Conservation (phyloP, 768 basidiomycete genomes). For the Lactifluus pinguis region DNA sequence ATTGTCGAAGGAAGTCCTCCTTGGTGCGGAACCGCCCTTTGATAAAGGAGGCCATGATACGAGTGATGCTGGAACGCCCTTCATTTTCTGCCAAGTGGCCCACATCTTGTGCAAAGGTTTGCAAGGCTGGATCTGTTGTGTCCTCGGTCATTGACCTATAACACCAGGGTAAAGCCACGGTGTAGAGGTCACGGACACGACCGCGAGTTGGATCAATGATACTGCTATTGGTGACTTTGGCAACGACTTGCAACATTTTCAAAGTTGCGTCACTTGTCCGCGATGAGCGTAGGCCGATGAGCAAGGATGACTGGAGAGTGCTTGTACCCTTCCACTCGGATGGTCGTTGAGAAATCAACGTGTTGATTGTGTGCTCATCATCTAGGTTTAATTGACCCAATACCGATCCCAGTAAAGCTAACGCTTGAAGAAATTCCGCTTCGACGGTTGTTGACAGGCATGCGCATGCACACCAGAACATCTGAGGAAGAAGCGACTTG, state of each 20-base stretch:
- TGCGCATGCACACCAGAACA: conserved; percentile 82
- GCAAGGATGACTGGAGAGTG: conserved; percentile 58
- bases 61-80: conserved; percentile 67
- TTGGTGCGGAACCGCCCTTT: conserved; percentile 82
- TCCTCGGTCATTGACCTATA: conserved; percentile 69
- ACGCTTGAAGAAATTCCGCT: conserved; percentile 60
- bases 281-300: conserved; percentile 76
- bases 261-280: conserved; percentile 59
- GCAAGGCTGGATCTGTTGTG: conserved; percentile 46
- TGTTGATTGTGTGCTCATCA: conserved; percentile 55
- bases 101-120: conserved; percentile 66
- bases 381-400: conserved; percentile 64
- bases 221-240: conserved; percentile 48
- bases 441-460: conserved; percentile 79
- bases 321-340: conserved; percentile 57
- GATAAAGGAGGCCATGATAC: conserved; percentile 85
- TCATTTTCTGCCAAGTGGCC: conserved; percentile 62
- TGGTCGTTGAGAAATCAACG: conserved; percentile 61
- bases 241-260: conserved; percentile 52
- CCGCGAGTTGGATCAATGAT: conserved; percentile 64
- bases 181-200: conserved; percentile 75
- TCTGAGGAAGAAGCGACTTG: conserved; percentile 57
- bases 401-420: conserved; percentile 56
- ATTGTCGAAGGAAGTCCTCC: conserved; percentile 90
- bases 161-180: conserved; percentile 81